These are phyloP conservation scores for Amaranthus hypochondriacus DNA, from an alignment of 148 eudicot genomes.

Conservation along the genomic window DNA sequence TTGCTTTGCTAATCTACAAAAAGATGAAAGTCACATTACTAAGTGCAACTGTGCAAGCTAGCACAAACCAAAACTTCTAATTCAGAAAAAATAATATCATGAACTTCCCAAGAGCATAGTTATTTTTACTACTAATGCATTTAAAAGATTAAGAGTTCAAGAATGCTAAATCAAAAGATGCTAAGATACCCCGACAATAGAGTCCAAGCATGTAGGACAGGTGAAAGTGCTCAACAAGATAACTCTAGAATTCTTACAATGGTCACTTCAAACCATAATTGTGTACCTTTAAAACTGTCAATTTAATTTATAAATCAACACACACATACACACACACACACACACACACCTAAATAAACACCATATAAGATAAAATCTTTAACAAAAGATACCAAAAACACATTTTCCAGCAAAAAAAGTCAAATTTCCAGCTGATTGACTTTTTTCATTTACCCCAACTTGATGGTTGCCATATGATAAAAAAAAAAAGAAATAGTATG, in stretches of 20 bases:
- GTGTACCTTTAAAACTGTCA: no score
- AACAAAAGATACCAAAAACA: no score
- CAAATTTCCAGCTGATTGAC: no score
- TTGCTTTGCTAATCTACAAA: conserved; percentile 81
- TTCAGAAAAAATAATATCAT: neutral
- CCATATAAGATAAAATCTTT: no score
- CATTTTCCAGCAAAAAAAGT: no score
- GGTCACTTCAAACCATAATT: no score
- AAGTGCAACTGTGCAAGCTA: neutral
- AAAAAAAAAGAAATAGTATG: no score
- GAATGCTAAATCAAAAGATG: neutral
- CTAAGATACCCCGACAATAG: neutral
- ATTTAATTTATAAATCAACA: neutral
- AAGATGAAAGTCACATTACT: conserved; percentile 24
- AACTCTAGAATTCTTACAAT: neutral
- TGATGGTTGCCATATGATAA: no score
- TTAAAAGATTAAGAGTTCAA: neutral
- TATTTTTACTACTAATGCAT: neutral
- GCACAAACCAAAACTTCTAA: neutral
- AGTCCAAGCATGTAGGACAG: neutral
- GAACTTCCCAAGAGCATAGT: neutral
- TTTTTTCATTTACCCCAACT: no score
- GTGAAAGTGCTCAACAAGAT: neutral
- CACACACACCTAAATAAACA: no score
- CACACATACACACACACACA: neutral